phyloP scores from a whole-genome alignment of 352 stramenopile genomes.

The Pythium coloratum region DNA sequence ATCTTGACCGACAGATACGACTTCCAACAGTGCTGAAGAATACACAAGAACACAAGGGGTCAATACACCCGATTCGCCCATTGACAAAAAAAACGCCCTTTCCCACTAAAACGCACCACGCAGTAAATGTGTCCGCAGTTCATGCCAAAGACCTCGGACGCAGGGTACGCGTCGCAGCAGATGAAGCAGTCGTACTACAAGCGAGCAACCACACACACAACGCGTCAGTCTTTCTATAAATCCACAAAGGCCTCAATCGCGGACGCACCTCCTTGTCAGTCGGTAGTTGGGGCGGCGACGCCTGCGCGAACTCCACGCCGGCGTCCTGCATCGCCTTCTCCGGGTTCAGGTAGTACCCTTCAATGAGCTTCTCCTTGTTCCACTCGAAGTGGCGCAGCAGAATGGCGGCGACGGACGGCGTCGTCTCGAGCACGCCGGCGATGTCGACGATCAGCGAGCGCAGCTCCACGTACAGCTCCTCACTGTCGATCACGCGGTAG shows the following conservation, averaged over 20 bases:
- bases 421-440: constrained; percentile 75
- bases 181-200: constrained; percentile 87
- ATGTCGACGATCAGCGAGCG: constrained; percentile 66
- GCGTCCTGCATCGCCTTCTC: constrained; percentile 51
- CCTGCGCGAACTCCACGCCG: constrained; percentile 59
- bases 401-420: constrained; percentile 55
- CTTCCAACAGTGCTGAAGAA: constrained; percentile 77
- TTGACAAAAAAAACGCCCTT: constrained; percentile 8
- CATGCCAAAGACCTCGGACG: constrained; percentile 87
- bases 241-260: not conserved
- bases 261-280: constrained; percentile 40
- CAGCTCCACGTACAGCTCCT: constrained; percentile 76
- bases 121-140: constrained; percentile 98
- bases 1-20: constrained; percentile 87
- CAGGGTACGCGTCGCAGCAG: constrained; percentile 91
- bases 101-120: constrained; percentile 70
- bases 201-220: not conserved
- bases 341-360: constrained; percentile 81
- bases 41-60: constrained; percentile 1
- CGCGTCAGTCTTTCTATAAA: constrained; percentile 13
- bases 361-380: constrained; percentile 91
- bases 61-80: not conserved
- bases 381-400: constrained; percentile 85
- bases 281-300: constrained; percentile 35
- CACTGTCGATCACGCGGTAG: constrained; percentile 85